A percentile compares a stretch with the other conserved stretches of the same genome.
phyloP scores from a whole-genome alignment of 75 land plant species.

The Selaginella tamariscina region DNA sequence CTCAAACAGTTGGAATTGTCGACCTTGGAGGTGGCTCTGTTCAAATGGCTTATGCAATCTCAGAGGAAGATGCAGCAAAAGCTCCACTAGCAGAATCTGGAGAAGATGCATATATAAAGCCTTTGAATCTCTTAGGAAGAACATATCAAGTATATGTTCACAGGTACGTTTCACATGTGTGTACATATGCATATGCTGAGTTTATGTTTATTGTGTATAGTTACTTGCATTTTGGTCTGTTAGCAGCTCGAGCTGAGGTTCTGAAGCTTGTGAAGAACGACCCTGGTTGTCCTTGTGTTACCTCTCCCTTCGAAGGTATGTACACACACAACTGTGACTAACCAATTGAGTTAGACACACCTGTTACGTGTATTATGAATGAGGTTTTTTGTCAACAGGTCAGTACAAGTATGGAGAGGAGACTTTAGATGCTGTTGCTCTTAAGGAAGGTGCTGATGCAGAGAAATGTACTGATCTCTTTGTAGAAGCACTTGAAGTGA shows the following conservation, averaged over 20 bases:
- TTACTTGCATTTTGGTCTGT: constrained; percentile 86
- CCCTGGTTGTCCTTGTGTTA: constrained; percentile 44
- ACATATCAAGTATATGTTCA: constrained; percentile 82
- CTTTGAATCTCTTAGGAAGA: constrained; percentile 54
- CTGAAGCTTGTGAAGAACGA: constrained; percentile 39
- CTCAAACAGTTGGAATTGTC: constrained; percentile 85
- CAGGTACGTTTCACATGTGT: constrained; percentile 38
- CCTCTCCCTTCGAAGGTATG: constrained; percentile 58
- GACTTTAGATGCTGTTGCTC: constrained; percentile 35
- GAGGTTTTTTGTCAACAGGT: constrained; percentile 28
- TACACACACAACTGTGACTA: background rate
- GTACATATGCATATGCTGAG: no score
- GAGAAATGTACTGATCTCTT: constrained; percentile 35
- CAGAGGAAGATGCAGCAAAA: constrained; percentile 58
- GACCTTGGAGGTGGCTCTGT: constrained; percentile 99
- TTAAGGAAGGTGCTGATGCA: constrained; percentile 44
- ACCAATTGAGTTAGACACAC: constrained; percentile 2
- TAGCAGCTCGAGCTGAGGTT: constrained; percentile 93
- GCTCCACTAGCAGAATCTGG: constrained; percentile 50
- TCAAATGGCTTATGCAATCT: constrained; percentile 98
- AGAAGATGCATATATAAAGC: constrained; percentile 67
- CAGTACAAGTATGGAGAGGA: constrained; percentile 50
- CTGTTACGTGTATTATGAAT: background rate
- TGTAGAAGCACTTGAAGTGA: constrained; percentile 42
- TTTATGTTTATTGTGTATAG: constrained; percentile 43